A percentile compares a stretch with the other conserved stretches of the same genome.
Evolutionary conservation across 306 rosid genomes (phyloP).

Genomic region (Prosopis cineraria): DNA sequence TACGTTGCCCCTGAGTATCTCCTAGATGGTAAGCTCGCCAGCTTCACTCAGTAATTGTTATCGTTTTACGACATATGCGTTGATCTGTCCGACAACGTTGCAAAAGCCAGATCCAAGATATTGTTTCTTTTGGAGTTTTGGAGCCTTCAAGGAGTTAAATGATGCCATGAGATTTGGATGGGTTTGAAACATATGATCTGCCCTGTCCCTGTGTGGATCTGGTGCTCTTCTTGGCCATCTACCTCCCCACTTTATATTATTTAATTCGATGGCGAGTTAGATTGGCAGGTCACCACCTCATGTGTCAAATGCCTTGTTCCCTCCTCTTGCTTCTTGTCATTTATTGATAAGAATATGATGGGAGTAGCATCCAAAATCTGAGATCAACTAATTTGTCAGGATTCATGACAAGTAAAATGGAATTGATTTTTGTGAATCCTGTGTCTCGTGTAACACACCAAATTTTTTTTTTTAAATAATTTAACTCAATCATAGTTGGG

Average conservation of each 20-base stretch:
- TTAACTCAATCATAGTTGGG: too few species aligned
- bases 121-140: constrained; percentile 29
- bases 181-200: constrained; percentile 33
- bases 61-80: constrained; percentile 33
- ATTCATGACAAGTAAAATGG: not conserved
- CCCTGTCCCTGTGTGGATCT: constrained; percentile 11
- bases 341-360: not conserved
- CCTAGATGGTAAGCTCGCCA: constrained; percentile 86
- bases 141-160: constrained; percentile 35
- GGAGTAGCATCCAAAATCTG: not conserved
- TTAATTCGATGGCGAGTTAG: constrained; percentile 25
- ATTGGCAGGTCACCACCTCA: constrained; percentile 33
- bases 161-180: constrained; percentile 30
- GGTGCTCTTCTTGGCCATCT: constrained; percentile 27
- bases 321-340: constrained; percentile 41
- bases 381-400: constrained; percentile 15
- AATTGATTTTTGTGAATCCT: not conserved
- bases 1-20: constrained; percentile 97
- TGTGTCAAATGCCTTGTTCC: constrained; percentile 20
- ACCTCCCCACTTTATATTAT: constrained; percentile 35
- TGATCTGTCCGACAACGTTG: constrained; percentile 29
- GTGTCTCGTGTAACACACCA: too few species aligned
- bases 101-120: constrained; percentile 42
- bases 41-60: constrained; percentile 21
- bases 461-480: too few species aligned